Evolutionary conservation across 2,329 filamentous ascomycete genomes (phyloP).

Genomic region (Epichloe typhina): DNA sequence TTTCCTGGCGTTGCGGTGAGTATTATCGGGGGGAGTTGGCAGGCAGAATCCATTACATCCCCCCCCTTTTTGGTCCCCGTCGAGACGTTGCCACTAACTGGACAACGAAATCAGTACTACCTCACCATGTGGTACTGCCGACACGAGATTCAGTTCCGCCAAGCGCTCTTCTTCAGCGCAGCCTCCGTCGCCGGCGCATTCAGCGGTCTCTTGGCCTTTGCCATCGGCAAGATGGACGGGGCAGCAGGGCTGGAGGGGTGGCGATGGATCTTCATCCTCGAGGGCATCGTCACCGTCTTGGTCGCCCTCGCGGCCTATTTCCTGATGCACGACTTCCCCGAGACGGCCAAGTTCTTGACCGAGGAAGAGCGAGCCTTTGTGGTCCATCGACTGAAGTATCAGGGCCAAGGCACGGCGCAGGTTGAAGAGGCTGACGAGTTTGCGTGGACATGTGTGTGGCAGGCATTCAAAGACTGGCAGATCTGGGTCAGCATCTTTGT

Average conservation of each 20-base stretch:
- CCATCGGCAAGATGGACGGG: slow-evolving; percentile 56
- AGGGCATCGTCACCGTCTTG: slow-evolving; percentile 56
- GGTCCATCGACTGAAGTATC: slow-evolving; percentile 53
- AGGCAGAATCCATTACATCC: not conserved
- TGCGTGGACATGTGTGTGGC: slow-evolving; percentile 60
- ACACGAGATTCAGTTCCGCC: slow-evolving; percentile 40
- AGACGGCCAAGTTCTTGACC: slow-evolving; percentile 61
- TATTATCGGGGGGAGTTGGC: slow-evolving; percentile 2
- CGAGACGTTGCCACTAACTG: not conserved
- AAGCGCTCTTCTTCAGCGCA: slow-evolving; percentile 70
- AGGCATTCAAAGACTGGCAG: slow-evolving; percentile 68
- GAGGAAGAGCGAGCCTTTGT: slow-evolving; percentile 59
- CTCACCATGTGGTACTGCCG: slow-evolving; percentile 47
- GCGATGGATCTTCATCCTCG: slow-evolving; percentile 56
- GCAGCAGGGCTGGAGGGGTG: slow-evolving; percentile 45
- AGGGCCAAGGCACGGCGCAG: slow-evolving; percentile 27
- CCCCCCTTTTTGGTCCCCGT: no score
- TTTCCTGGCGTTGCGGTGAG: slow-evolving; percentile 47
- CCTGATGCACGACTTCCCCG: slow-evolving; percentile 68
- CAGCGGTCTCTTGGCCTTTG: slow-evolving; percentile 58
- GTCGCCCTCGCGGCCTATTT: slow-evolving; percentile 56
- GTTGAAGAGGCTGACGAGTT: slow-evolving; percentile 62
- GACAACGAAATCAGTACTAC: slow-evolving; percentile 26
- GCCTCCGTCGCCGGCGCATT: slow-evolving; percentile 70
- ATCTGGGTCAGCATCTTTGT: slow-evolving; percentile 50